Evolutionary conservation across 78 protist genomes (phyloP).

Genomic region (Diacronema lutheri): DNA sequence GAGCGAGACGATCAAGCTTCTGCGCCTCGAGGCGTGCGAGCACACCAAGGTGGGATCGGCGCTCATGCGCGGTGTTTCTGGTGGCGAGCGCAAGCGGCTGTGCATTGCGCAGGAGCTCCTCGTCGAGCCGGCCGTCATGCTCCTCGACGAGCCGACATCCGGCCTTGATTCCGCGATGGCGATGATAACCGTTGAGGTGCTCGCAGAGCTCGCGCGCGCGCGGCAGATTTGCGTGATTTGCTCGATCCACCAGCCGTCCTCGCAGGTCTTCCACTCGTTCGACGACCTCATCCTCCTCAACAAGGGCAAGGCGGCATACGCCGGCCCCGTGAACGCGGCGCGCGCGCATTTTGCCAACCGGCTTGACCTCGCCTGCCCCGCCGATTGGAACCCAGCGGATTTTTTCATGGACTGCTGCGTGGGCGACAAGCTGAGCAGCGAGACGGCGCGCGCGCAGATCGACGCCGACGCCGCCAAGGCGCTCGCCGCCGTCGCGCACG

Average conservation of each 20-base stretch:
- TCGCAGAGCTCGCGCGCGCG: not conserved
- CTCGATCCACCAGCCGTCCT: conserved; percentile 58
- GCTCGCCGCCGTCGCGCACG: too few species aligned
- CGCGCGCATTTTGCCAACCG: not conserved
- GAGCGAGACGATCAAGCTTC: not conserved
- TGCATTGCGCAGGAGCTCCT: not conserved
- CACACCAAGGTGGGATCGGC: conserved; percentile 7
- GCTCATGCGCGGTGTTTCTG: not conserved
- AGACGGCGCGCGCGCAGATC: too few species aligned
- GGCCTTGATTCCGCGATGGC: conserved; percentile 18
- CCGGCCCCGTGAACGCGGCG: conserved; percentile 6
- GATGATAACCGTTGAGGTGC: not conserved
- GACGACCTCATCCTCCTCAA: conserved; percentile 33
- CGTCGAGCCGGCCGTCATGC: not conserved
- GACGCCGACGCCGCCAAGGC: too few species aligned
- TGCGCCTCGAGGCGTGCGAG: conserved; percentile 20
- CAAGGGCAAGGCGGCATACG: conserved; percentile 22
- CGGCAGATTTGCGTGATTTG: not conserved
- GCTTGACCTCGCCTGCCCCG: too few species aligned
- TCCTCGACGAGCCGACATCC: conserved; percentile 38
- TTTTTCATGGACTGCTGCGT: too few species aligned
- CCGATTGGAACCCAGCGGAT: too few species aligned
- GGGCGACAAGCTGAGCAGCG: too few species aligned
- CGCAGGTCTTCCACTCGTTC: conserved; percentile 19
- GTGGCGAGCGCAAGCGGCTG: conserved; percentile 42